Base-by-base conservation (phyloP, 2,329 filamentous ascomycete genomes). In the Diaporthe longicolla region DNA sequence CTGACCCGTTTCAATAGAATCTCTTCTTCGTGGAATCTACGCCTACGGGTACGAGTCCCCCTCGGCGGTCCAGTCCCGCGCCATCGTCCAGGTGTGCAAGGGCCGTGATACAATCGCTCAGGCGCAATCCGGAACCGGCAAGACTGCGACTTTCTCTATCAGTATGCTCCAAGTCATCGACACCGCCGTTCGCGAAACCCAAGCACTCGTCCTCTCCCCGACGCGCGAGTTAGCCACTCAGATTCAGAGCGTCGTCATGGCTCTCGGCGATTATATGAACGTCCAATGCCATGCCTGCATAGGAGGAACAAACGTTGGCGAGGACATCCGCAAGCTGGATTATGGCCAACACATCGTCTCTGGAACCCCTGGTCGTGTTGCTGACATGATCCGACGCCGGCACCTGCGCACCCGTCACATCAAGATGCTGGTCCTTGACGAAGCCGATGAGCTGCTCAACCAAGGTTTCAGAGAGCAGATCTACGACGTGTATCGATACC, bases 401-500 rank as follows among this genome's bases (percentile, higher is more conserved):
- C 94, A 97, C 87, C 91, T 99, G 81, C 97, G 96, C 90, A 99
- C 97, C 83, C 95, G 98, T 85, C 89, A 91, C 87, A 98, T 99
- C 92, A 99, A 99, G 93, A 98, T 98, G 94, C 97, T 99, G 86
- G 95, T 99, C 81, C 94, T 99, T 81, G 97, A 99, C 84, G 97
- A 99, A 90, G 97, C 97, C 82, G 97, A 99, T 85, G 97, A 99
- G 89, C 98, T 99, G 94, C 92, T 81, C 35, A 78, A 94, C 91
- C 96, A 96, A 83, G 97, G 97, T 90, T 99, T 99, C 92, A 98
- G 95, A 82, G 97, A 99, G 90, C 97, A 99, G 90, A 99, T 99
- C 89, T 99, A 99, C 91, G 97, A 99, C 87, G 97, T 99, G 88
- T 99, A 98, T 93, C 96, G 98, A 88, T 94, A 98, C 76, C 93